A percentile compares a stretch with the other conserved stretches of the same genome.
These are phyloP conservation scores for grape (Vitis vinifera) DNA, from an alignment of 164 flowering plant genomes.

Conservation along the genomic window DNA sequence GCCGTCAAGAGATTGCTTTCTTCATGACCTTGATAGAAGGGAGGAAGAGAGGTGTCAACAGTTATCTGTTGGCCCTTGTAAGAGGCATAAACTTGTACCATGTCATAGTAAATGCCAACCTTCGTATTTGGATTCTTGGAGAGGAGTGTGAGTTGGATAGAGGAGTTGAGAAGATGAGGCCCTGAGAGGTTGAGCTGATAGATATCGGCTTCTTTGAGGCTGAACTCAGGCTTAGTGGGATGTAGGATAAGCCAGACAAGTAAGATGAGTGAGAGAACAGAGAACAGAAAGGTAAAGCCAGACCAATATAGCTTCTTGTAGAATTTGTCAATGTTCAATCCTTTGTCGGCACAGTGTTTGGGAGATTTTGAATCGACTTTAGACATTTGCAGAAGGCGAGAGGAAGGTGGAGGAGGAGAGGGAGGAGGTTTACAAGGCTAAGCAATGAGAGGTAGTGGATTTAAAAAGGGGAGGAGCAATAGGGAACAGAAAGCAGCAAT, in stretches of 20 bases:
- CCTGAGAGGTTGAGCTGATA: slow-evolving; percentile 51
- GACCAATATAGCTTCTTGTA: slow-evolving; percentile 42
- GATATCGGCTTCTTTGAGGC: slow-evolving; percentile 45
- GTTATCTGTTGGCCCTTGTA: slow-evolving; percentile 66
- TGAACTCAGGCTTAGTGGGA: slow-evolving; percentile 57
- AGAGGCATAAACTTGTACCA: slow-evolving; percentile 41
- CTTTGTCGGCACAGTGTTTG: slow-evolving; percentile 54
- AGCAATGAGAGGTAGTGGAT: slow-evolving; percentile 17
- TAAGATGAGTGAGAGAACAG: slow-evolving; percentile 39
- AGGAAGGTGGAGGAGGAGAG: slow-evolving; percentile 11
- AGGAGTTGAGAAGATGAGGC: slow-evolving; percentile 55
- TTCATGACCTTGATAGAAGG: slow-evolving; percentile 53
- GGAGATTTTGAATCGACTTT: slow-evolving; percentile 35
- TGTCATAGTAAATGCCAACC: slow-evolving; percentile 63
- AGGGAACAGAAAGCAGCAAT: slow-evolving; percentile 30
- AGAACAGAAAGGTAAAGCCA: slow-evolving; percentile 26
- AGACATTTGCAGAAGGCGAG: slow-evolving; percentile 46
- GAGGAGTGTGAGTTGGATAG: slow-evolving; percentile 49
- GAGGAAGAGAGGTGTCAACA: slow-evolving; percentile 35
- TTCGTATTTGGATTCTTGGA: slow-evolving; percentile 57
- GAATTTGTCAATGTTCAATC: slow-evolving; percentile 19
- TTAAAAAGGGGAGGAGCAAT: slow-evolving; percentile 21
- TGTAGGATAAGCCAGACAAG: slow-evolving; percentile 53
- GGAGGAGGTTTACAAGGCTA: slow-evolving; percentile 19
- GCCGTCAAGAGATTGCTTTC: slow-evolving; percentile 45